Evolutionary conservation across 768 basidiomycete genomes (phyloP).

Genomic region (Suillus americanus): DNA sequence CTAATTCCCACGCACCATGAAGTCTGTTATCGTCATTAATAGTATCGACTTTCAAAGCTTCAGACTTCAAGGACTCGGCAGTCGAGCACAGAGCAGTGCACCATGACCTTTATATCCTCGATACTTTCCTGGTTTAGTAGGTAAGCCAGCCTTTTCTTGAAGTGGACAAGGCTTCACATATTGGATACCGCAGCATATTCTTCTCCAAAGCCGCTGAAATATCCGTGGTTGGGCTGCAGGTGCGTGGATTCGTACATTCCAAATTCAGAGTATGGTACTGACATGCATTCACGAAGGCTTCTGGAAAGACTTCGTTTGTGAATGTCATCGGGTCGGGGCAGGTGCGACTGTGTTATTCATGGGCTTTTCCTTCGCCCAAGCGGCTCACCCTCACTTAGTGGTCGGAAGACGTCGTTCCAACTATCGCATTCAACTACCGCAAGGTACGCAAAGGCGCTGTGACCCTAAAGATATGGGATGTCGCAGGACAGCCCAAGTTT

Average conservation of each 20-base stretch:
- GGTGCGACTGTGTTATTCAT: slow-evolving; percentile 35
- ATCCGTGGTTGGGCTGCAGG: slow-evolving; percentile 90
- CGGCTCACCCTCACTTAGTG: slow-evolving; percentile 48
- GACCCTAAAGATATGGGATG: slow-evolving; percentile 93
- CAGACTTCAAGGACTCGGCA: background rate
- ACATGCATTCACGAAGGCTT: slow-evolving; percentile 53
- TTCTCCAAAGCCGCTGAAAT: slow-evolving; percentile 88
- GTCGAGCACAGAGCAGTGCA: background rate
- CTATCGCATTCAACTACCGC: slow-evolving; percentile 89
- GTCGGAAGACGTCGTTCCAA: slow-evolving; percentile 96
- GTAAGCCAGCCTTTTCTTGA: slow-evolving; percentile 23
- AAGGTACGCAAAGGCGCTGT: slow-evolving; percentile 89
- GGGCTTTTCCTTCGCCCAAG: slow-evolving; percentile 2
- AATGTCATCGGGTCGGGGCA: slow-evolving; percentile 89
- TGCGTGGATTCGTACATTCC: slow-evolving; percentile 22
- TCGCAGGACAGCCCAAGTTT: slow-evolving; percentile 93
- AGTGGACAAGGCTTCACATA: background rate
- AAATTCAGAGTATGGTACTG: slow-evolving; percentile 1
- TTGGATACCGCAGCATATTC: slow-evolving; percentile 55
- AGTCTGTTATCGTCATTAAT: background rate
- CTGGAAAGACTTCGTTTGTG: slow-evolving; percentile 93
- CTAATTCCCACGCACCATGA: background rate
- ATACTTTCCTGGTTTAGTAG: slow-evolving; percentile 60
- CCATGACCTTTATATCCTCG: slow-evolving; percentile 51
- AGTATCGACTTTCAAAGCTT: background rate